Base-by-base conservation (phyloP, 2,329 filamentous ascomycete species). In the Arthrobotrys megalospora region DNA sequence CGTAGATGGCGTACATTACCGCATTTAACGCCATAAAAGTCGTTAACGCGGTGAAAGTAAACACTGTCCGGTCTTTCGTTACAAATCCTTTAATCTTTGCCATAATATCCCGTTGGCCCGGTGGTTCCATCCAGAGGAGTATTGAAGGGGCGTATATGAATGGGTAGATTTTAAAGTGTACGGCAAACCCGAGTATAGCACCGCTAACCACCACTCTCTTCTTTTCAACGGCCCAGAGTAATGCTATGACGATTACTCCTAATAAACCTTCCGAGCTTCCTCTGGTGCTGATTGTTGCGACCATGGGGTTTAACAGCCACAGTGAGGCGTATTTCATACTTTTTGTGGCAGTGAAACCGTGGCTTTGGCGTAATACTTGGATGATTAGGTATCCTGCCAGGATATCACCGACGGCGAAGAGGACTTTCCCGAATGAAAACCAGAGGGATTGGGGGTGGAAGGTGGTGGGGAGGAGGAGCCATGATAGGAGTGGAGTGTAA, bases 161-260 rank as follows among this genome's bases (percentile, higher is more conserved):
- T 0, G 96, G 96, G 82, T 99, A 99, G 79, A 99, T 98, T 87
- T 99, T 99, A 86, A 99, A 96, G 85, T 99, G 96, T 28, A 98
- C 94, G 0, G 90, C 90, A 32, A 97, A 85, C 0, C 96, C 96
- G 1, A 99, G 86, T 34, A 98, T 84, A 1, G 90, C 80, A 0
- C 93, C 95, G 0, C 94, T 92, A 7, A 96, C 83, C 0, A 85
- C 82, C 16, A 92, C 85, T n/a, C 86, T 86, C 63, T 87, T 87
- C 64, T 88, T 86, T 80, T 94, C 85, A 0, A 92, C 91, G 0
- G 94, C 92, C 92, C 93, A 98, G 10, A 99, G 85, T 41, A 98
- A 84, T 0, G 90, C 92, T 79, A 93, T 90, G 5, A 97, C 93
- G 83, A 97, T 87, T 0, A 95, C 93, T 14, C 93, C 94, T 6